phyloP scores from a whole-genome alignment of 164 flowering plant genomes.

The Chimonanthus praecox region DNA sequence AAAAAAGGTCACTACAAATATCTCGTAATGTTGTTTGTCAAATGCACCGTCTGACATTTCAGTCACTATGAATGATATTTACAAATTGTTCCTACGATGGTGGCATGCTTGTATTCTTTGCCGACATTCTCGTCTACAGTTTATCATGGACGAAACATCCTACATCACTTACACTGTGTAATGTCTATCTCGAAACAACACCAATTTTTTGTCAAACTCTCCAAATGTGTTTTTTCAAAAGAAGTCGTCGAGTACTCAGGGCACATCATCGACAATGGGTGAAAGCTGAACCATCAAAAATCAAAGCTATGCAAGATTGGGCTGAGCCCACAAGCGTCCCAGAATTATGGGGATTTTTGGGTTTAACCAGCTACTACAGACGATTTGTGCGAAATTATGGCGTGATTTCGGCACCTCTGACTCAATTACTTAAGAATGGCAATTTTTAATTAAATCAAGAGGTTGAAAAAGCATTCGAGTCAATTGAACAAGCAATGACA shows the following conservation, averaged over 20 bases:
- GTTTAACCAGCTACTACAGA: constrained; percentile 3
- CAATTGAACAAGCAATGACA: neutral
- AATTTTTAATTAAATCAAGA: neutral
- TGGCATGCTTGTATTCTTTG: neutral
- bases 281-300: neutral
- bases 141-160: neutral
- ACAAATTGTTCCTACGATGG: neutral
- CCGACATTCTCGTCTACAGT: constrained; percentile 3
- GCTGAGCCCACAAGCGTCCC: too few species aligned
- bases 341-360: neutral
- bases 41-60: constrained; percentile 4
- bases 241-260: neutral
- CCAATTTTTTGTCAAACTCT: neutral
- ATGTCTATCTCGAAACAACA: neutral
- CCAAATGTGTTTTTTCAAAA: neutral
- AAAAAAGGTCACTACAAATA: constrained; percentile 2
- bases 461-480: neutral
- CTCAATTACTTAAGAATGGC: neutral
- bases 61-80: neutral
- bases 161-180: neutral
- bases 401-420: neutral
- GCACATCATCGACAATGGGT: neutral
- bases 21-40: neutral
- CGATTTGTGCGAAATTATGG: constrained; percentile 5
- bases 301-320: constrained; percentile 1